phyloP scores from a whole-genome alignment of 106 monocot species.

The Cymbidium sinense region DNA sequence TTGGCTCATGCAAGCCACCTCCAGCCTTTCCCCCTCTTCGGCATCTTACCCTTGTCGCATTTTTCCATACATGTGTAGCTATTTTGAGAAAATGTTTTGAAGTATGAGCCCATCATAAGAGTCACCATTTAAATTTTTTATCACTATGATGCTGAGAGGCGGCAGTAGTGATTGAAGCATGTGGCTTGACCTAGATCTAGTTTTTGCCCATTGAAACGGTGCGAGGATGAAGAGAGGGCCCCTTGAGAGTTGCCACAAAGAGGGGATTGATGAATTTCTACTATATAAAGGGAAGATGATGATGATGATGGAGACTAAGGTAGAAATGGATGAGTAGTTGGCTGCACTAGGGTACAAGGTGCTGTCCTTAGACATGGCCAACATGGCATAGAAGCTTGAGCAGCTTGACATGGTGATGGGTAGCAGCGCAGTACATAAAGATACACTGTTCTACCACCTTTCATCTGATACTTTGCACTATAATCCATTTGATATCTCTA shows the following conservation, averaged over 20 bases:
- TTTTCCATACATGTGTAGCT: background rate
- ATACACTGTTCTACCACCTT: slow-evolving; percentile 30
- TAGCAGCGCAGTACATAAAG: slow-evolving; percentile 22
- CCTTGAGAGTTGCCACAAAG: background rate
- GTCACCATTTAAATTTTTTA: background rate
- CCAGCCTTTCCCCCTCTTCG: background rate
- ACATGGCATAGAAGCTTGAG: slow-evolving; percentile 75
- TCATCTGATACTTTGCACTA: slow-evolving; percentile 50
- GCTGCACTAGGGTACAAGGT: slow-evolving; percentile 69
- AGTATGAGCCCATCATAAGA: background rate
- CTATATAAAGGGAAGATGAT: slow-evolving; percentile 4
- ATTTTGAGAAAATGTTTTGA: background rate
- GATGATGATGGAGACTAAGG: slow-evolving; percentile 20
- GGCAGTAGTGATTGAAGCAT: background rate
- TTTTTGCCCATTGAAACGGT: background rate
- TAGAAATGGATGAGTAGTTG: slow-evolving; percentile 45
- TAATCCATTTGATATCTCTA: slow-evolving; percentile 59
- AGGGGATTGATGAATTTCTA: background rate
- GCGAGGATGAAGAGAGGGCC: background rate
- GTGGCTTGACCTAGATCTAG: background rate
- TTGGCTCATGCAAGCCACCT: no score
- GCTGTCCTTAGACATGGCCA: slow-evolving; percentile 63
- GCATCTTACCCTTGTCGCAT: background rate
- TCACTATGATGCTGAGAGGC: background rate
- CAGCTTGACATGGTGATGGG: slow-evolving; percentile 81